phyloP scores from a whole-genome alignment of 257 asterid genomes.

The Nicotiana obtusifolia region DNA sequence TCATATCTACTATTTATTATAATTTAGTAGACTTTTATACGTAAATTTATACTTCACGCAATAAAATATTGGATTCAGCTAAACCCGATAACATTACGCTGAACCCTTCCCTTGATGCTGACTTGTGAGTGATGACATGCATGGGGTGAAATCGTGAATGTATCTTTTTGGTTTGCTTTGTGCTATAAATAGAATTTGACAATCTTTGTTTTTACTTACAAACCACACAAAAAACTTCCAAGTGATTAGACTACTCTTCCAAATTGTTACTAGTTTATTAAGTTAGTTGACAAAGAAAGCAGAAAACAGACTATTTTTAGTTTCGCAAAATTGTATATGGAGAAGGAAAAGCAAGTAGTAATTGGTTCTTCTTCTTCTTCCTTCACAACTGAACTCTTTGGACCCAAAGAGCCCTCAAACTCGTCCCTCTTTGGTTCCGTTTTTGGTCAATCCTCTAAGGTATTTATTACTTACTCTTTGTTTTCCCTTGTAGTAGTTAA shows the following conservation, averaged over 20 bases:
- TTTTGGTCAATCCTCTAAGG: slow-evolving; percentile 61
- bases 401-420: slow-evolving; percentile 53
- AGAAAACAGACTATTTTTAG: too few species aligned
- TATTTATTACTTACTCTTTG: slow-evolving; percentile 3
- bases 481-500: too few species aligned
- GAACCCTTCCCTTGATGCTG: too few species aligned
- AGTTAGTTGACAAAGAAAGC: too few species aligned
- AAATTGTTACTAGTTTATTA: too few species aligned
- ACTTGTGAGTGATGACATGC: too few species aligned
- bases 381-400: slow-evolving; percentile 58
- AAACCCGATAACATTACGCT: too few species aligned
- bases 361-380: slow-evolving; percentile 40
- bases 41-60: too few species aligned
- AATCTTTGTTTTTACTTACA: slow-evolving; percentile 10
- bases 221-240: slow-evolving; percentile 15
- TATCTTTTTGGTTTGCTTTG: not conserved
- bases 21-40: too few species aligned
- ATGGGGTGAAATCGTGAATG: not conserved
- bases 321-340: slow-evolving; percentile 28
- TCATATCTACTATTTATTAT: too few species aligned
- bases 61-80: too few species aligned
- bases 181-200: slow-evolving; percentile 18
- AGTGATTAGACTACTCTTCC: slow-evolving; percentile 7
- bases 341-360: slow-evolving; percentile 48
- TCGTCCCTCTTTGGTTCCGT: slow-evolving; percentile 49